These are phyloP conservation scores for Erythrophleum fordii DNA, from an alignment of 306 rosid species.

Conservation along the genomic window DNA sequence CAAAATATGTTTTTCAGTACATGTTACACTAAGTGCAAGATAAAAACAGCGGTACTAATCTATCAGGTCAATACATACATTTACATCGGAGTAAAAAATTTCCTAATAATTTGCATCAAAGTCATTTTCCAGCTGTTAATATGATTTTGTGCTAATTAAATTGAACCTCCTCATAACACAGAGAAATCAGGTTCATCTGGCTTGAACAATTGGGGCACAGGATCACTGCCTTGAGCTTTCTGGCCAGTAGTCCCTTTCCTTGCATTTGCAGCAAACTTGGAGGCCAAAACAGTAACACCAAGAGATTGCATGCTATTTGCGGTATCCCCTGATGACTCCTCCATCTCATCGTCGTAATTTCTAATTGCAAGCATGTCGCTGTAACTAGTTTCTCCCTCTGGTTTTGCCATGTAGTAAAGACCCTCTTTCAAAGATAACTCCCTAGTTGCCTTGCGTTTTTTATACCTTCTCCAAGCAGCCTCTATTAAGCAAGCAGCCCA, in stretches of 20 bases:
- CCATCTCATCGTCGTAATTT: conserved; percentile 34
- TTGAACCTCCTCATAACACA: conserved; percentile 42
- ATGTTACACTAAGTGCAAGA: background rate
- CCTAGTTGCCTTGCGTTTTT: conserved; percentile 64
- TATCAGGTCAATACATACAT: conserved; percentile 28
- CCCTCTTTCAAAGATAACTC: conserved; percentile 61
- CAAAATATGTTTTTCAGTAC: background rate
- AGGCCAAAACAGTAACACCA: conserved; percentile 72
- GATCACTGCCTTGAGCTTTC: conserved; percentile 48
- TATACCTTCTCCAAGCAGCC: conserved; percentile 74
- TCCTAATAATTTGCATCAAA: conserved; percentile 44
- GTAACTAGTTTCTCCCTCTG: conserved; percentile 30
- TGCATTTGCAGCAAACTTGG: conserved; percentile 78
- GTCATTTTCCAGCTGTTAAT: conserved; percentile 12
- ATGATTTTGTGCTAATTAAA: conserved; percentile 42
- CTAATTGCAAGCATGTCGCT: conserved; percentile 35
- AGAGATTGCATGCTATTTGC: conserved; percentile 42
- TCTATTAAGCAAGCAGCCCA: conserved; percentile 84
- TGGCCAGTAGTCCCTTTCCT: conserved; percentile 53
- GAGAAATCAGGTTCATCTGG: conserved; percentile 93
- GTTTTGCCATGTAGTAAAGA: conserved; percentile 45
- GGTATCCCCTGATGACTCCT: conserved; percentile 32
- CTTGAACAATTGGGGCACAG: conserved; percentile 80
- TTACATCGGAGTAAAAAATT: conserved; percentile 41
- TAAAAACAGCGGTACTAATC: conserved; percentile 32